Base-by-base conservation (phyloP, 805 yeast species). In the Phaffomyces antillensis region DNA sequence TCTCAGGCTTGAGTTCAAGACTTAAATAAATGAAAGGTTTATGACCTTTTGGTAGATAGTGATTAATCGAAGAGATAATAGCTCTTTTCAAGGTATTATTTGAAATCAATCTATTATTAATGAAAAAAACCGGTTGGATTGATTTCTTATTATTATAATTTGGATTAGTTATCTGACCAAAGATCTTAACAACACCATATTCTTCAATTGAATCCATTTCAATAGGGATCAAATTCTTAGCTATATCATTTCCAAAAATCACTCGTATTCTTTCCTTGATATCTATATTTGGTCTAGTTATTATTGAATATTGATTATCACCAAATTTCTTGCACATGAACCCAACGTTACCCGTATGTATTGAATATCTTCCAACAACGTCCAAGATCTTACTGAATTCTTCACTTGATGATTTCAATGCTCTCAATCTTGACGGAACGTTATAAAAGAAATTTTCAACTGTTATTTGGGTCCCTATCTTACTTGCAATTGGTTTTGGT, bases 391-490 rank as follows among this genome's bases (percentile, higher is more conserved):
- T 80, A 11, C 77, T 60, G 56, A 80, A 84, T 56, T 93, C 98
- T 13, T 89, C 96, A 50, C 71, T 71, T 11, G 81, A 70, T 0
- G 85, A 73, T 45, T 72, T 72, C 40, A 90, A 64, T 0, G 95
- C 76, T 45, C 82, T 67, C 28, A 83, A 64, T 40, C 99, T 71
- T 0, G 95, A 77, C 0, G 96, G 93, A 26, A 84, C 77, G 59
- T 91, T 93, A 66, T 82, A 93, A 57, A 93, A 93, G 44, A 93
- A 66, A 60, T 93, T 96, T 60, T 89, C 96, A 7, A 89, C 95
- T 0, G 75, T 62, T 26, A 93, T 76, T 49, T 81, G 87, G 0
- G 99, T 93, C 0, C 99, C 99, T 39, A 72, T 75, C 48, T 76
- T 81, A 0, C 98, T 97, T 0, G 99, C 99, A 1, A 78, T 72